Percentiles rank a stretch among this genome's conserved stretches.
phyloP scores from a whole-genome alignment of 768 basidiomycete species.

The Lactarius deliciosus region DNA sequence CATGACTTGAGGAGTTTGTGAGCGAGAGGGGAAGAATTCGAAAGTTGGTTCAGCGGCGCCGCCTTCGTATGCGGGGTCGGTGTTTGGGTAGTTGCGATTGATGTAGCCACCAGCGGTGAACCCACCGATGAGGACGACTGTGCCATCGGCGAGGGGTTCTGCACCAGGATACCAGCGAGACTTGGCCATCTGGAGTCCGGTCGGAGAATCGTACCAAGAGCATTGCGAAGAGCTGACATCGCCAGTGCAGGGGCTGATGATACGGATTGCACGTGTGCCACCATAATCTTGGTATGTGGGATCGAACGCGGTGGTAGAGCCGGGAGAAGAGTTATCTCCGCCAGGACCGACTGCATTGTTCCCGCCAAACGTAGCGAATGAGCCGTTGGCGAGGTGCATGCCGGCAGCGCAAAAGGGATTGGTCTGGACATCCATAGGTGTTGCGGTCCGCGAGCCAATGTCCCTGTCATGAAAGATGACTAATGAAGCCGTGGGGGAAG shows the following conservation, averaged over 20 bases:
- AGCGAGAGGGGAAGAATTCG: constrained; percentile 76
- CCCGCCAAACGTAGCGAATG: constrained; percentile 72
- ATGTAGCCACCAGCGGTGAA: constrained; percentile 78
- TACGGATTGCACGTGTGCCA: constrained; percentile 74
- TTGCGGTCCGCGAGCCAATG: constrained; percentile 53
- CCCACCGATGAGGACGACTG: constrained; percentile 77
- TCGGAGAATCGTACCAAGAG: constrained; percentile 70
- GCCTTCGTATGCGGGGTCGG: constrained; percentile 59
- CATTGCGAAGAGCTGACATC: constrained; percentile 52
- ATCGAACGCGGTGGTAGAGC: constrained; percentile 52
- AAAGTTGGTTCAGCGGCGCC: constrained; percentile 78
- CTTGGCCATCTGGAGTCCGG: constrained; percentile 61
- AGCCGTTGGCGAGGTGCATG: constrained; percentile 79
- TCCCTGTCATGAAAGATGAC: constrained; percentile 46
- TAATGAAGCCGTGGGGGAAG: background rate
- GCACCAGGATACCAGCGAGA: constrained; percentile 78
- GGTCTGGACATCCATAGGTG: constrained; percentile 67
- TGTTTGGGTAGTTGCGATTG: constrained; percentile 71
- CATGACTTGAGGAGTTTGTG: constrained; percentile 49
- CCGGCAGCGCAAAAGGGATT: constrained; percentile 84
- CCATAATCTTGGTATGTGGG: constrained; percentile 76
- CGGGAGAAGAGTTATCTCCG: constrained; percentile 52
- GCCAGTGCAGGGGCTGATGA: constrained; percentile 71
- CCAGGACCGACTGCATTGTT: constrained; percentile 71
- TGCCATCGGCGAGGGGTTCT: constrained; percentile 74